These are phyloP conservation scores for Cladosporium phlei DNA, from an alignment of 2,329 filamentous ascomycete species.

Conservation along the genomic window DNA sequence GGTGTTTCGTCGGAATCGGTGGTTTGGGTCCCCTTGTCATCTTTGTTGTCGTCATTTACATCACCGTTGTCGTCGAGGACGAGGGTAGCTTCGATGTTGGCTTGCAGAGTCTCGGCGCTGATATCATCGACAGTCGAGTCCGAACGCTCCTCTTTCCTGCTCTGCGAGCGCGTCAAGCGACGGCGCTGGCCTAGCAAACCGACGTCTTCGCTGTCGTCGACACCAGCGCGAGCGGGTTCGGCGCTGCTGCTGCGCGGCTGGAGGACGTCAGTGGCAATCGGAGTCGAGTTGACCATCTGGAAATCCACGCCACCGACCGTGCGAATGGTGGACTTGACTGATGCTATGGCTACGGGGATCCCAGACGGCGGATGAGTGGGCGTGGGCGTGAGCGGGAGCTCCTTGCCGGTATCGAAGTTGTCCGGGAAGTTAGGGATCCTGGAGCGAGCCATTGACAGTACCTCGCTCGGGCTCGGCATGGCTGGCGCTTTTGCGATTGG, in stretches of 20 bases:
- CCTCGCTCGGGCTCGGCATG: not conserved
- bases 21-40: too few species aligned
- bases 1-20: too few species aligned
- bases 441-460: not conserved
- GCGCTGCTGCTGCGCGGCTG: constrained; percentile 5
- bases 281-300: constrained; percentile 6
- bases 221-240: not conserved
- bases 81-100: not conserved
- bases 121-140: constrained; percentile 14
- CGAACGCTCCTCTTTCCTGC: constrained; percentile 15
- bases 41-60: too few species aligned
- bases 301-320: constrained; percentile 8
- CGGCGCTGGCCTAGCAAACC: not conserved
- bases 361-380: not conserved
- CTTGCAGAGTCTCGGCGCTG: not conserved
- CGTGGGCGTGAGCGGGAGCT: not conserved
- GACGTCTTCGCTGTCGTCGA: not conserved
- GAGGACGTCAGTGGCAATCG: not conserved
- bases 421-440: constrained; percentile 2
- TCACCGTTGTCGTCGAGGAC: not conserved
- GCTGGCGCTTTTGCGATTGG: not conserved
- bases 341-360: not conserved
- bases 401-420: not conserved
- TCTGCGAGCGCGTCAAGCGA: constrained; percentile 14
- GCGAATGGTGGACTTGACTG: not conserved